Evolutionary conservation across 371 early-diverging fungal species (phyloP).

Genomic region (Rhizomucor pusillus): DNA sequence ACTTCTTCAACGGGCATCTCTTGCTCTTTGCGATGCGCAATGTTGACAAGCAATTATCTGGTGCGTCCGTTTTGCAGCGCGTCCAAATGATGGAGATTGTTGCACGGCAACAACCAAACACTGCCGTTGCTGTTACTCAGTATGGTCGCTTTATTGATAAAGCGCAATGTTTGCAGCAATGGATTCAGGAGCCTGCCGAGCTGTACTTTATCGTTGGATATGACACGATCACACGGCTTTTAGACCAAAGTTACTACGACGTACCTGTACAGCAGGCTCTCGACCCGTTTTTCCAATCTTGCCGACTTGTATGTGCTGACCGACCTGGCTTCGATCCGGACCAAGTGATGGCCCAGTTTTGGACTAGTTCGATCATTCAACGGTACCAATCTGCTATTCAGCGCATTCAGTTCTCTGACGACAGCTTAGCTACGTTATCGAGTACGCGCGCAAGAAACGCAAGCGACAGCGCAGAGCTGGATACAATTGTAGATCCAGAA

Average conservation of each 20-base stretch:
- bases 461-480: background rate
- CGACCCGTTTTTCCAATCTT: slow-evolving; percentile 48
- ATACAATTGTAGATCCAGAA: slow-evolving; percentile 4
- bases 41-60: slow-evolving; percentile 54
- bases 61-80: slow-evolving; percentile 46
- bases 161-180: slow-evolving; percentile 27
- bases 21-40: slow-evolving; percentile 58
- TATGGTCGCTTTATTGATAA: slow-evolving; percentile 64
- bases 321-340: slow-evolving; percentile 28
- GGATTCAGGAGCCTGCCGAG: slow-evolving; percentile 13
- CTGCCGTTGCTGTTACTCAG: slow-evolving; percentile 50
- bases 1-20: slow-evolving; percentile 39
- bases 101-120: slow-evolving; percentile 22
- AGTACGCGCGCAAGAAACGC: slow-evolving; percentile 28
- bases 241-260: slow-evolving; percentile 62
- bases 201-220: slow-evolving; percentile 63
- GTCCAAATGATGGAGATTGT: slow-evolving; percentile 56
- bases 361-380: slow-evolving; percentile 18
- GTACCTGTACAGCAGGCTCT: slow-evolving; percentile 31
- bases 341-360: too few species aligned
- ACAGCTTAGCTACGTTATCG: slow-evolving; percentile 11
- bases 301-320: slow-evolving; percentile 48
- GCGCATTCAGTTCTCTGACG: slow-evolving; percentile 18
- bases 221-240: slow-evolving; percentile 58
- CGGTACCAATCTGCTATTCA: slow-evolving; percentile 11